These are phyloP conservation scores for Prunus salicina DNA, from an alignment of 306 rosid genomes.

Conservation along the genomic window DNA sequence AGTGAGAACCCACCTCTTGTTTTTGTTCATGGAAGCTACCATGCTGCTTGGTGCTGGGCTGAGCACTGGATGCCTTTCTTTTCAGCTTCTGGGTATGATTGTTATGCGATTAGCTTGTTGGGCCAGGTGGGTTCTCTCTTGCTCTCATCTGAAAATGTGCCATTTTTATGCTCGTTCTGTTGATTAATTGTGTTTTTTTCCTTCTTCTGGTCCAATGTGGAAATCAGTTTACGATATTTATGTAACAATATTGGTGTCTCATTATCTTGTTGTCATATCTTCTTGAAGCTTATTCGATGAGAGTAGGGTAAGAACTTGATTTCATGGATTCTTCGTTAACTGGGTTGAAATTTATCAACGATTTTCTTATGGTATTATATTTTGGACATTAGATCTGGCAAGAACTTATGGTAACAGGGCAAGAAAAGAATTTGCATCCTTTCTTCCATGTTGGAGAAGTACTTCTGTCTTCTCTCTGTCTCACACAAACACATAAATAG, in stretches of 20 bases:
- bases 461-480: too few species aligned
- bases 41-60: conserved; percentile 98
- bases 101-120: conserved; percentile 73
- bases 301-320: not conserved
- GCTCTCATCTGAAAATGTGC: not conserved
- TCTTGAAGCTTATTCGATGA: too few species aligned
- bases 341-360: not conserved
- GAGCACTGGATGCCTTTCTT: conserved; percentile 87
- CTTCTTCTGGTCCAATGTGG: not conserved
- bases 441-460: too few species aligned
- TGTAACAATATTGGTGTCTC: not conserved
- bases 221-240: not conserved
- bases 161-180: not conserved
- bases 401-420: not conserved
- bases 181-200: not conserved
- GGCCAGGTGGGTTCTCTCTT: conserved; percentile 60
- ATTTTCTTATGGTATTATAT: not conserved
- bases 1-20: conserved; percentile 52
- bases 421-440: too few species aligned
- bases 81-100: conserved; percentile 69
- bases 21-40: conserved; percentile 94
- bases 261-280: not conserved
- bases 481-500: too few species aligned
- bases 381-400: not conserved
- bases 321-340: not conserved